These are phyloP conservation scores for Pycnococcus provasolii DNA, from an alignment of 139 green algal genomes.

Conservation along the genomic window DNA sequence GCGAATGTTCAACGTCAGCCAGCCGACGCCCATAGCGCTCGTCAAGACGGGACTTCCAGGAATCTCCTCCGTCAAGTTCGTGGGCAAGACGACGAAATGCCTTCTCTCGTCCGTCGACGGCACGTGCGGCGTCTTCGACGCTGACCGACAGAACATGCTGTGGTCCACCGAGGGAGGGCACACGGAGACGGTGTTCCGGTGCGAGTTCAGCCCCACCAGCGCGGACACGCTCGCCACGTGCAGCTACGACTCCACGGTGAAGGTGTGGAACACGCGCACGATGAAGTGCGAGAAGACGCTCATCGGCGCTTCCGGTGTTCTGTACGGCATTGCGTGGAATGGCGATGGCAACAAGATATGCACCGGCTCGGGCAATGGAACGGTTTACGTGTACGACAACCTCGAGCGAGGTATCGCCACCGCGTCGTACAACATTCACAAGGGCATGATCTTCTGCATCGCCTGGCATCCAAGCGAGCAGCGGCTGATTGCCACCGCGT, in stretches of 20 bases:
- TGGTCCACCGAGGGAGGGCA: constrained; percentile 39
- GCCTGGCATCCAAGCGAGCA: neutral
- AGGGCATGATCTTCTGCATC: neutral
- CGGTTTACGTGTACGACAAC: neutral
- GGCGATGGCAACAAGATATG: neutral
- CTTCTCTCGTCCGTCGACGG: constrained; percentile 11
- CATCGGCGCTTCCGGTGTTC: neutral
- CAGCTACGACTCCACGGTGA: constrained; percentile 40
- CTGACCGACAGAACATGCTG: neutral
- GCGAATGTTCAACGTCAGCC: constrained; percentile 44
- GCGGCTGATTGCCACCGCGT: constrained; percentile 7
- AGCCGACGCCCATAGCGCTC: constrained; percentile 7
- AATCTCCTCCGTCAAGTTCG: neutral
- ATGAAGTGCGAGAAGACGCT: constrained; percentile 9
- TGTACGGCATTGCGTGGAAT: neutral
- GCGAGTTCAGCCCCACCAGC: constrained; percentile 29
- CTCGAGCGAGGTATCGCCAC: no score
- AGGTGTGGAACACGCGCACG: constrained; percentile 38
- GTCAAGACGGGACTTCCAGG: neutral
- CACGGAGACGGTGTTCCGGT: constrained; percentile 50
- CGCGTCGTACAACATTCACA: no score
- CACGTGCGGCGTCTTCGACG: constrained; percentile 22
- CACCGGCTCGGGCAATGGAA: neutral
- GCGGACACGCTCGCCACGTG: constrained; percentile 40
- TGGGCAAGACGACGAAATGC: constrained; percentile 5